Base-by-base conservation (phyloP, 805 yeast genomes). In the Starmerella davenportii region DNA sequence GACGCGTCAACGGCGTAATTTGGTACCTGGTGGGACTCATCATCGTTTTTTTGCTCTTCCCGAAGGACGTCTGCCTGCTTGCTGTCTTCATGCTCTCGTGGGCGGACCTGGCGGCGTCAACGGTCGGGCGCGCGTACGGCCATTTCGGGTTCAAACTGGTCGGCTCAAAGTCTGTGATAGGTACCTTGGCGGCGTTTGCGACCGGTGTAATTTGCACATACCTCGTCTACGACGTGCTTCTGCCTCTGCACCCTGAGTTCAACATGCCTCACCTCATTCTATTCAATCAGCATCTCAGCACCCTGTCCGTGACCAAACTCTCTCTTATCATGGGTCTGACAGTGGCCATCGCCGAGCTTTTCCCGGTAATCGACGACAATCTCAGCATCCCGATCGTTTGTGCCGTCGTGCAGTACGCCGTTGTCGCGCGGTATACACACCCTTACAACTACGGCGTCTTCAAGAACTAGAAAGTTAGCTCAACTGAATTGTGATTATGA, bases 51-150 rank as follows among this genome's bases (percentile, higher is more conserved):
- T 44, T 66, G 1, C 57, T 73, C 18, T 76, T 73, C 50, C 74
- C 87, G 13, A 81, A 82, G 59, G 98, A 90, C 52, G 74, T 90
- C 36, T 65, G 76, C 1, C 63, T 85, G 21, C 66, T 82, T 62
- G 66, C 93, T 18, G 73, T 84, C 3, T 64, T 84, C 46, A 63
- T 87, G 37, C 68, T 90, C 45, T 79, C 95, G 53, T 90, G 96
- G 96, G 84, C 93, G 4, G 98, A 90, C 54, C 82, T 96, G 8
- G 87, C 95, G 2, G 98, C 98, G 2, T 81, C 95, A 3, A 81
- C 95, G 0, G 60, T 85, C 52, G 98, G 98, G 30, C 68, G 98
- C 47, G 70, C 69, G 39, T 87, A 62, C 56, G 96, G 96, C 7
- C 69, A 78, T 51, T 66, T 76, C 46, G 81, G 95, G 5, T 92